Evolutionary conservation across 2,329 filamentous ascomycete genomes (phyloP).

Genomic region (Ascosphaera pollenicola): DNA sequence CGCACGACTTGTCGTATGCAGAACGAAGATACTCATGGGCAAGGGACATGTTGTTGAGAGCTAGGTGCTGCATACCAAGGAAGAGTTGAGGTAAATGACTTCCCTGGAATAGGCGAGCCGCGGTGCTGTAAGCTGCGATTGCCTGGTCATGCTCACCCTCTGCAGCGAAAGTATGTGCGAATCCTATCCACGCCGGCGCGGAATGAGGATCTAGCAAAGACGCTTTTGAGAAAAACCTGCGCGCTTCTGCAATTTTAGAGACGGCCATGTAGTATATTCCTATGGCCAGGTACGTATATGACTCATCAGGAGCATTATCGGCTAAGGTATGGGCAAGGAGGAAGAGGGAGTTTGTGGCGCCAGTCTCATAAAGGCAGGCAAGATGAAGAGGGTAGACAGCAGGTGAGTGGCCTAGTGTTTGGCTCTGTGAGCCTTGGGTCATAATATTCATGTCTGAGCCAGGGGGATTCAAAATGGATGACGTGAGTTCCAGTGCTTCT

Average conservation of each 20-base stretch:
- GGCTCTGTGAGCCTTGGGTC: slow-evolving; percentile 11
- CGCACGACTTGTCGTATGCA: slow-evolving; percentile 39
- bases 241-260: slow-evolving; percentile 73
- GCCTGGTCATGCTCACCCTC: slow-evolving; percentile 97
- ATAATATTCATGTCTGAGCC: slow-evolving; percentile 51
- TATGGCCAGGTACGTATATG: slow-evolving; percentile 82
- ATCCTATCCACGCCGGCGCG: slow-evolving; percentile 94
- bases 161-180: slow-evolving; percentile 92
- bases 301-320: slow-evolving; percentile 75
- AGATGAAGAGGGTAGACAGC: slow-evolving; percentile 71
- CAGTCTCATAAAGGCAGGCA: slow-evolving; percentile 72
- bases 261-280: slow-evolving; percentile 88
- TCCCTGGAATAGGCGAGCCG: slow-evolving; percentile 83
- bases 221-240: slow-evolving; percentile 91
- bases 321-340: slow-evolving; percentile 81
- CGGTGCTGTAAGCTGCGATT: slow-evolving; percentile 91
- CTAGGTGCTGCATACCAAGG: slow-evolving; percentile 94
- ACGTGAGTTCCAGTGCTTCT: slow-evolving; percentile 66
- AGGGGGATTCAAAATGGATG: slow-evolving; percentile 58
- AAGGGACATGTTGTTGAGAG: slow-evolving; percentile 80
- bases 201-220: slow-evolving; percentile 97
- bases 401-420: slow-evolving; percentile 22
- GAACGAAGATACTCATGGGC: slow-evolving; percentile 89
- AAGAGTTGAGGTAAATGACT: slow-evolving; percentile 93
- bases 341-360: slow-evolving; percentile 71